Evolutionary conservation across 2,329 filamentous ascomycete genomes (phyloP), one percentile per base, ranked within the genome.

Genomic region (Fusarium pseudoanthophilum): DNA sequence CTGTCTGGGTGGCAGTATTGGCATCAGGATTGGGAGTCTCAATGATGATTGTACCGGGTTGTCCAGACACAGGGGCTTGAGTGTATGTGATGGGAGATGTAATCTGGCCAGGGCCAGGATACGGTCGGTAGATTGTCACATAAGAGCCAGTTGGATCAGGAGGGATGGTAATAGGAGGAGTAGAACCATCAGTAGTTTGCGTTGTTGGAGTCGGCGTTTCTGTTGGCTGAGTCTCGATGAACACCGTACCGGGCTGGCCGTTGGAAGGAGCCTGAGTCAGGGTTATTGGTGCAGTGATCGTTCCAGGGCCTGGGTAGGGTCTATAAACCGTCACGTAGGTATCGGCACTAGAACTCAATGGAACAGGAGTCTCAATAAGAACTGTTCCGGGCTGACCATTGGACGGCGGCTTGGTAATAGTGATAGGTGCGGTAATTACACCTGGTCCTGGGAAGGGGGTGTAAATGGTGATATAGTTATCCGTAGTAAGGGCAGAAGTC

Each of bases 271-370:
- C 45, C 34, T 70, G 67, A 8, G 71, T 74, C 42, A 74, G 30
- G 11, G 71, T 73, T 7, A 73, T 69, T 32, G 71, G 71, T 13
- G 63, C 71, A 21, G 71, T 61, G n/a, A 73, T 73, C 13, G 67
- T 48, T 5, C 59, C 69, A 52, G 71, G 62, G 7, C 71, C 71
- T 24, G 71, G 64, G n/a, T 74, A 67, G 9, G 67, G 71, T 20
- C 71, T 58, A 14, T 73, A 74, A 26, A 73, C 56, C 24, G 71
- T 73, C 26, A 73, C 71, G 15, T 74, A 73, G 3, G 56, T 59
- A 24, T 73, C 67, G 10, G 56, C 57, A 24, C 42, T 69, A 2
- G 71, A 60, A n/a, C 58, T 72, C 11, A 48, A n/a, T 40, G 67
- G 71, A 8, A 53, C 64, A 34, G 71, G 71, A 2, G 71, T 73